phyloP scores from a whole-genome alignment of 2,329 filamentous ascomycete species.

The Westerdykella aurantiaca region DNA sequence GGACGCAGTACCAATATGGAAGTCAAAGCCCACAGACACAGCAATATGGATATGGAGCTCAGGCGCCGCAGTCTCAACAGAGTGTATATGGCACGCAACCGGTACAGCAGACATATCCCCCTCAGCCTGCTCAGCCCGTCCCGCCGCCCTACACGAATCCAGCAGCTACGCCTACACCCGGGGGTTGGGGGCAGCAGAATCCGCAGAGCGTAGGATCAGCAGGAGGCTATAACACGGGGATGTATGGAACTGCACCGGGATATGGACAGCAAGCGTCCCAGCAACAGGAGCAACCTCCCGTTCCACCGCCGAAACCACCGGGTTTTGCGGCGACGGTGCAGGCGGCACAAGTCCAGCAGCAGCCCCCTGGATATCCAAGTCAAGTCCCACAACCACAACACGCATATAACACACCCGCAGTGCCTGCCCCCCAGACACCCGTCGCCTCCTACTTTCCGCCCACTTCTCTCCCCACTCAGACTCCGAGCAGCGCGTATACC shows the following conservation, averaged over 20 bases:
- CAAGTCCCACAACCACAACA: constrained; percentile 15
- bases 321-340: constrained; percentile 27
- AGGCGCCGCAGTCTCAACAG: no score
- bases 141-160: neutral
- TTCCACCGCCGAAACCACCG: constrained; percentile 34
- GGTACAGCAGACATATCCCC: no score
- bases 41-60: no score
- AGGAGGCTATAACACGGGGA: constrained; percentile 27
- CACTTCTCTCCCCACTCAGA: constrained; percentile 7
- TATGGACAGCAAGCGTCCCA: constrained; percentile 19
- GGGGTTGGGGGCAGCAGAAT: constrained; percentile 6
- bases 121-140: no score
- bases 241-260: constrained; percentile 23
- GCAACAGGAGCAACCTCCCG: constrained; percentile 26
- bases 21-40: no score
- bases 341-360: constrained; percentile 14
- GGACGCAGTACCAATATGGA: no score
- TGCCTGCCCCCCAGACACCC: constrained; percentile 24
- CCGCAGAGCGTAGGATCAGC: constrained; percentile 10
- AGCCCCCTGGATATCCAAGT: constrained; percentile 20
- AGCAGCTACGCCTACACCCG: constrained; percentile 6
- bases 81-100: no score
- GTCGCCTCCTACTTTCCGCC: constrained; percentile 29
- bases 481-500: constrained; percentile 13
- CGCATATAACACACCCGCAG: constrained; percentile 24